A percentile compares a stretch with the other conserved stretches of the same genome.
Conservation (phyloP, 176 grass and related monocot species). For the Hyparrhenia diplandra region DNA sequence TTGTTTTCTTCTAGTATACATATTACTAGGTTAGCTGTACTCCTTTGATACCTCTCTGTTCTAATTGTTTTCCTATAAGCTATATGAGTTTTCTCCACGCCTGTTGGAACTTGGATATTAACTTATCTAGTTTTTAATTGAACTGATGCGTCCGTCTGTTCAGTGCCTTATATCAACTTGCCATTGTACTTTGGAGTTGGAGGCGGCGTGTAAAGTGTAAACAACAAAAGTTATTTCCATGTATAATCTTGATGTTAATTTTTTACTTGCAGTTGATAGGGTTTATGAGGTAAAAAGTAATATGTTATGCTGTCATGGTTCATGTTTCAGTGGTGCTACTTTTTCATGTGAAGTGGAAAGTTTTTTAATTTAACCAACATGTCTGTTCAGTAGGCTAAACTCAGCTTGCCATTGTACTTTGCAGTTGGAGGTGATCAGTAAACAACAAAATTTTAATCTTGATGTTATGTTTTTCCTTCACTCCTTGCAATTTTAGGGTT, state of each 20-base stretch:
- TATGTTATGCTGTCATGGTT: neutral
- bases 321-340: neutral
- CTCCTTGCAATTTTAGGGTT: neutral
- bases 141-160: neutral
- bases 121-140: neutral
- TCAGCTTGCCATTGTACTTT: neutral
- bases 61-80: conserved; percentile 5
- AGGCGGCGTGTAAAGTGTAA: neutral
- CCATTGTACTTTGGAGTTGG: neutral
- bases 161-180: neutral
- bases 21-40: neutral
- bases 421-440: neutral
- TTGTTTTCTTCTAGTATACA: neutral
- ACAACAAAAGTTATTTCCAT: neutral
- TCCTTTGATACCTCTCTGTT: neutral
- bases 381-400: neutral
- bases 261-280: neutral
- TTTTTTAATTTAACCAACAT: neutral
- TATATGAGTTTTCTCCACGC: neutral
- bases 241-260: neutral
- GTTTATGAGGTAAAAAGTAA: neutral
- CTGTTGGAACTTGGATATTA: neutral
- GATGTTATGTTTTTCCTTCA: neutral
- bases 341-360: neutral
- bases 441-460: neutral